Percentiles rank a stretch among this genome's conserved stretches.
Evolutionary conservation across 441 rosid genomes (phyloP).

Genomic region (Syzygium syzygioides): DNA sequence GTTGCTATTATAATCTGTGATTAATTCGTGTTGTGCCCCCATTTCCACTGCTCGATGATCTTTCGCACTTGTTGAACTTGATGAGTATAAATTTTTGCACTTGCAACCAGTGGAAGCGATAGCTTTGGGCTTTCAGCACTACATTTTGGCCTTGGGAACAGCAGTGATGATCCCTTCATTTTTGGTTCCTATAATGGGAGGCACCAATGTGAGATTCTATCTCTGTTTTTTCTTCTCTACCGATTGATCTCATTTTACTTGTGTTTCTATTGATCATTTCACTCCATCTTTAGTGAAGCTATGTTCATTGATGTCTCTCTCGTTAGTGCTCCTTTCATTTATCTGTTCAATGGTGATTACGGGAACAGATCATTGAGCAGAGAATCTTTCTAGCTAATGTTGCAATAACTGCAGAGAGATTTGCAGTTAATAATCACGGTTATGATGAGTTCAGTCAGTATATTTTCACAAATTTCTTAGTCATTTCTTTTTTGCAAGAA

Average conservation of each 20-base stretch:
- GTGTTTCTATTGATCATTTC: background rate
- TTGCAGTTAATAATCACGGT: background rate
- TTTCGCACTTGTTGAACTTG: background rate
- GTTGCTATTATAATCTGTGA: background rate
- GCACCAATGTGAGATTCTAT: conserved; percentile 52
- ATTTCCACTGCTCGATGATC: background rate
- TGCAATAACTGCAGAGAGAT: background rate
- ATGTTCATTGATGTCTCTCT: background rate
- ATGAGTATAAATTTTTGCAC: background rate
- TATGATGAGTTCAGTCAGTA: background rate
- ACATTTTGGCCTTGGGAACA: conserved; percentile 91
- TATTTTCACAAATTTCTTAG: background rate
- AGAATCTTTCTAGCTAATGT: background rate
- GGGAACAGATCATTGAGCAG: background rate
- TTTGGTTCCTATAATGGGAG: conserved; percentile 98
- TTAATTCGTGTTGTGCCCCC: background rate
- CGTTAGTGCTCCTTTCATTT: background rate
- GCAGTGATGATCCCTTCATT: conserved; percentile 99
- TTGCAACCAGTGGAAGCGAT: conserved; percentile 78
- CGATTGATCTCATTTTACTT: background rate
- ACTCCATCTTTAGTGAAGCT: background rate
- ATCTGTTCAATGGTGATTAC: background rate
- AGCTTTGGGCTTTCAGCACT: conserved; percentile 96
- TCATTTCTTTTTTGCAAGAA: background rate
- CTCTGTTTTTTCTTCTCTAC: background rate